Evolutionary conservation across 179 eudicot genomes (phyloP).

Genomic region (Vitellaria paradoxa): DNA sequence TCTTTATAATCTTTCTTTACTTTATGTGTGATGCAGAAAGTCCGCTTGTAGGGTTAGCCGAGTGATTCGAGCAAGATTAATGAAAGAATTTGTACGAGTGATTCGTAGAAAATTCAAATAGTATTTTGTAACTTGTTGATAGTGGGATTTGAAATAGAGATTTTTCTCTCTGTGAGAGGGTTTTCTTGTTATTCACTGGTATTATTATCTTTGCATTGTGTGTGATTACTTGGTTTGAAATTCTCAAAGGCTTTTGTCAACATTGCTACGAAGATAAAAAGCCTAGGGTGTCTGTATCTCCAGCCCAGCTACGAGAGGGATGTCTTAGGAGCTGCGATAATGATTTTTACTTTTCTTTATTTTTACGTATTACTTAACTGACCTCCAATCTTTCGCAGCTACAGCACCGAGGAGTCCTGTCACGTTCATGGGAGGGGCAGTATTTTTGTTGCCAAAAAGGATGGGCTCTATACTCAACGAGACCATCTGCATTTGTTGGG

Average conservation of each 20-base stretch:
- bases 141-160: too few relatives aligned
- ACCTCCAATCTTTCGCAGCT: conserved; percentile 99
- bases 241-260: conserved; percentile 6
- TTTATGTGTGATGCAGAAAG: too few relatives aligned
- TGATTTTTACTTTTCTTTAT: background rate
- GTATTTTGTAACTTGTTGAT: too few relatives aligned
- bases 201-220: too few relatives aligned
- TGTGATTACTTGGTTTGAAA: too few relatives aligned
- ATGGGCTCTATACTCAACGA: conserved; percentile 96
- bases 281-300: background rate
- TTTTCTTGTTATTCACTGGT: too few relatives aligned
- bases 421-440: conserved; percentile 90
- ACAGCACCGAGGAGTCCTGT: conserved; percentile 91
- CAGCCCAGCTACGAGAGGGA: background rate
- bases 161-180: too few relatives aligned
- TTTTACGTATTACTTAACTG: conserved; percentile 14
- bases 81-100: too few relatives aligned
- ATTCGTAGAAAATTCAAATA: too few relatives aligned
- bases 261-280: background rate
- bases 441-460: conserved; percentile 98
- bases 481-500: conserved; percentile 75
- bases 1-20: too few relatives aligned
- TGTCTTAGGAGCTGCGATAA: background rate
- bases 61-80: too few relatives aligned
- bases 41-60: too few relatives aligned